These are phyloP conservation scores for Thermoascus crustaceus DNA, from an alignment of 2,329 filamentous ascomycete species.

Conservation along the genomic window DNA sequence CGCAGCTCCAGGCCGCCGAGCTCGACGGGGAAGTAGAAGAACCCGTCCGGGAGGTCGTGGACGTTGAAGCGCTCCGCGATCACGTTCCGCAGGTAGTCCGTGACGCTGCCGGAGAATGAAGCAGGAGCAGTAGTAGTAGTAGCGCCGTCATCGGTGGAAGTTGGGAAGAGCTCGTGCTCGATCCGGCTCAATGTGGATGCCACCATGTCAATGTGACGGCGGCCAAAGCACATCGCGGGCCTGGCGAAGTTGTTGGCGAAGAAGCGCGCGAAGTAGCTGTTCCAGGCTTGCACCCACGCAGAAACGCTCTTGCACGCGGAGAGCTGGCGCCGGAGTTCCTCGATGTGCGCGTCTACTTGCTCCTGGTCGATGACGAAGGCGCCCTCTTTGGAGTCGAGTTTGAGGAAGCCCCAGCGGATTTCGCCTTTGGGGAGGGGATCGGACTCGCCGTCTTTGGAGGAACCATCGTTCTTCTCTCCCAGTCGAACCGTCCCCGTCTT, in stretches of 20 bases:
- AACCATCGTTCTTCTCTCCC: constrained; percentile 10
- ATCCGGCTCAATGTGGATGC: constrained; percentile 46
- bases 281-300: constrained; percentile 53
- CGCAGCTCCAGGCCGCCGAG: constrained; percentile 44
- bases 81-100: constrained; percentile 47
- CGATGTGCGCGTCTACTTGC: constrained; percentile 52
- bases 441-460: constrained; percentile 7
- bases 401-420: constrained; percentile 54
- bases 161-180: constrained; percentile 43
- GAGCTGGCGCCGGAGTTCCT: constrained; percentile 53
- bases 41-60: constrained; percentile 41
- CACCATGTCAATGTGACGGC: constrained; percentile 48
- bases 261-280: constrained; percentile 50
- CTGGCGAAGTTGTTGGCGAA: constrained; percentile 52
- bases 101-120: constrained; percentile 43
- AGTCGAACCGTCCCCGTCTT: constrained; percentile 49
- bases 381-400: constrained; percentile 44
- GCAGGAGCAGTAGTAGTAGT: no score
- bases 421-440: constrained; percentile 42
- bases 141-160: constrained; percentile 1
- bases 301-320: constrained; percentile 48
- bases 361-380: constrained; percentile 53
- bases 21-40: constrained; percentile 46
- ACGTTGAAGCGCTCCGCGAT: constrained; percentile 47
- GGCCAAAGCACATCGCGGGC: constrained; percentile 48